These are phyloP conservation scores for Begonia loranthoides DNA, from an alignment of 306 rosid genomes.

Conservation along the genomic window DNA sequence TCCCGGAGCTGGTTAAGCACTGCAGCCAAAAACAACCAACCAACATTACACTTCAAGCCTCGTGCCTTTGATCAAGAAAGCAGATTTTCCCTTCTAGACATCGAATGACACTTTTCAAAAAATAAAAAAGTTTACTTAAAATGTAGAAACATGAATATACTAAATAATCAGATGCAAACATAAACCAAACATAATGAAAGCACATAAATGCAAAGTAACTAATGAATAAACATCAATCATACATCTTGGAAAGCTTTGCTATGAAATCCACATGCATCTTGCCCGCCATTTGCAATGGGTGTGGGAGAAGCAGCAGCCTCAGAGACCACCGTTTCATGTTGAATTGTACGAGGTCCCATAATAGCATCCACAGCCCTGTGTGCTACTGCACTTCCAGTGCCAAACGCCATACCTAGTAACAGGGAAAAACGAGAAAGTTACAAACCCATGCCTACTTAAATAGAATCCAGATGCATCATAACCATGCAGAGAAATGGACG, in stretches of 20 bases:
- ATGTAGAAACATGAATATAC: neutral
- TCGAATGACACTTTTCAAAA: no score
- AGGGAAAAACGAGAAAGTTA: neutral
- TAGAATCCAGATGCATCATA: no score
- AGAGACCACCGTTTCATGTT: slow-evolving; percentile 42
- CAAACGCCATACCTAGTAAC: slow-evolving; percentile 63
- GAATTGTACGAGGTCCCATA: slow-evolving; percentile 78
- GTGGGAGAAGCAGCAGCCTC: slow-evolving; percentile 47
- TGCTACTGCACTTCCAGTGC: slow-evolving; percentile 81
- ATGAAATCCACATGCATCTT: slow-evolving; percentile 48
- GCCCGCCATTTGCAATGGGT: slow-evolving; percentile 34
- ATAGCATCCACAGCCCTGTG: slow-evolving; percentile 85
- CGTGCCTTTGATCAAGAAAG: neutral
- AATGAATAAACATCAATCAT: slow-evolving; percentile 8
- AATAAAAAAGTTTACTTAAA: no score
- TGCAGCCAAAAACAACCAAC: neutral
- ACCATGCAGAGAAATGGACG: no score
- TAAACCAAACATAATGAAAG: neutral
- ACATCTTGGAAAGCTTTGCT: slow-evolving; percentile 83
- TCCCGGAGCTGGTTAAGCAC: slow-evolving; percentile 16
- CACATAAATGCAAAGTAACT: neutral
- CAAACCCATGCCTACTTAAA: no score
- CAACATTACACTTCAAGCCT: neutral
- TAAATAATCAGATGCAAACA: neutral
- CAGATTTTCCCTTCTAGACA: neutral